These are phyloP conservation scores for Aspergillus floridensis DNA, from an alignment of 2,329 filamentous ascomycete species.

Conservation along the genomic window DNA sequence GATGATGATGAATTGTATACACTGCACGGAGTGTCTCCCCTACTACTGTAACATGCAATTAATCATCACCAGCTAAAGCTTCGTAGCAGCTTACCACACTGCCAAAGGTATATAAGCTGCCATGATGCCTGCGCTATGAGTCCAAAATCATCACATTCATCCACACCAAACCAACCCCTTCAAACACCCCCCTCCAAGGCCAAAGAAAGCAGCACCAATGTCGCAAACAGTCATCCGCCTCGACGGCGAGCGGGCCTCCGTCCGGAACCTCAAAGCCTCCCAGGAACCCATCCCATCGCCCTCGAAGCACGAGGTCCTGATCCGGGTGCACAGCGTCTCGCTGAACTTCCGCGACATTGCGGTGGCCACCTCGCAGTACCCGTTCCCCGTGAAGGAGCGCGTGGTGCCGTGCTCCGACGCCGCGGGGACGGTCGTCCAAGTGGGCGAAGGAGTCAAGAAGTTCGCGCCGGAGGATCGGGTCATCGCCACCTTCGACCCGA, in stretches of 20 bases:
- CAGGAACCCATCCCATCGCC: not conserved
- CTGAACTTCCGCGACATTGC: constrained; percentile 11
- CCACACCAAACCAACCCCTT: not conserved
- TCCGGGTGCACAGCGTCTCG: constrained; percentile 11
- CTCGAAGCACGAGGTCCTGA: constrained; percentile 15
- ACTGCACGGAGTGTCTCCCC: no score
- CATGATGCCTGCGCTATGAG: not conserved
- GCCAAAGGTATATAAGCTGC: not conserved
- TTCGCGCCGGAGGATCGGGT: constrained; percentile 35
- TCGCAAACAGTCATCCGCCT: constrained; percentile 2
- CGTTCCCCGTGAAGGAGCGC: constrained; percentile 30
- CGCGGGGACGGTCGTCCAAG: constrained; percentile 34
- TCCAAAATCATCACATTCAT: not conserved
- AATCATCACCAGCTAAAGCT: not conserved
- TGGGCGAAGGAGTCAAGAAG: constrained; percentile 25
- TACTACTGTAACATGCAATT: no score
- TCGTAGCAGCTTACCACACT: not conserved
- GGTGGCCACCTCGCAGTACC: constrained; percentile 23
- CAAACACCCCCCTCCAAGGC: not conserved
- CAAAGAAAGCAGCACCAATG: constrained; percentile 2
- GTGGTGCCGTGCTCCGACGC: constrained; percentile 39
- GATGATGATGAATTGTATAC: no score
- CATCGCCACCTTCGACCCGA: constrained; percentile 24
- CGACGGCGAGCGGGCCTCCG: not conserved
- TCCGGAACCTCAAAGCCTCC: not conserved